A percentile compares a stretch with the other conserved stretches of the same genome.
Conservation (phyloP, 148 eudicot species). For the Vaccinium myrtillus region DNA sequence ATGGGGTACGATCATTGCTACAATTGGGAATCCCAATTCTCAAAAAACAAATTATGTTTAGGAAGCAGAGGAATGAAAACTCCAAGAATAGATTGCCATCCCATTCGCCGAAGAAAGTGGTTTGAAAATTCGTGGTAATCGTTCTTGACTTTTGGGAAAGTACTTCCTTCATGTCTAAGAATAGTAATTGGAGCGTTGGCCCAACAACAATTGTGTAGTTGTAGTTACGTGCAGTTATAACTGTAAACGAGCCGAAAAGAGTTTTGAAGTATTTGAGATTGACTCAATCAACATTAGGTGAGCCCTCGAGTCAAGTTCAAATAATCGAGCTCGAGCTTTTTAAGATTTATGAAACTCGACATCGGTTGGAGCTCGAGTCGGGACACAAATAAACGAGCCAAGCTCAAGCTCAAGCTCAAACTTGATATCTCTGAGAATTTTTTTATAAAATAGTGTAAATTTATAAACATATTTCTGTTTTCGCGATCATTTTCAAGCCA, state of each 20-base stretch:
- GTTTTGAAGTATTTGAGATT: neutral
- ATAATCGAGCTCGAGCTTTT: neutral
- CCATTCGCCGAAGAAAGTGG: neutral
- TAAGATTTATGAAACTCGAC: too few relatives aligned
- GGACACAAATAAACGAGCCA: too few relatives aligned
- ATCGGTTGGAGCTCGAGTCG: too few relatives aligned
- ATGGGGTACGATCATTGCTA: neutral
- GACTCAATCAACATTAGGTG: neutral
- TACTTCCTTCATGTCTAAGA: neutral
- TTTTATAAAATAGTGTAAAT: too few relatives aligned
- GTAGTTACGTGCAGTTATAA: neutral
- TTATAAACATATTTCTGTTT: too few relatives aligned
- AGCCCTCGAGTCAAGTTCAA: neutral
- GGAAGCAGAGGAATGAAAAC: slow-evolving; percentile 11
- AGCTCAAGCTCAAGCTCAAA: neutral
- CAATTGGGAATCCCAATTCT: neutral
- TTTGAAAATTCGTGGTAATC: neutral
- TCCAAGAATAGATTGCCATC: neutral
- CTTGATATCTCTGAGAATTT: neutral
- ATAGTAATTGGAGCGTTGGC: neutral
- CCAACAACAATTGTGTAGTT: neutral
- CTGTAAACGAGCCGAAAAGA: neutral
- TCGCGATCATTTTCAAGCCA: neutral
- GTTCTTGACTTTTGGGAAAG: neutral
- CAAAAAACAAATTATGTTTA: neutral